Evolutionary conservation across 805 yeast species (phyloP), one percentile per base, ranked within the genome.

Genomic region (Lachancea lanzarotensis): DNA sequence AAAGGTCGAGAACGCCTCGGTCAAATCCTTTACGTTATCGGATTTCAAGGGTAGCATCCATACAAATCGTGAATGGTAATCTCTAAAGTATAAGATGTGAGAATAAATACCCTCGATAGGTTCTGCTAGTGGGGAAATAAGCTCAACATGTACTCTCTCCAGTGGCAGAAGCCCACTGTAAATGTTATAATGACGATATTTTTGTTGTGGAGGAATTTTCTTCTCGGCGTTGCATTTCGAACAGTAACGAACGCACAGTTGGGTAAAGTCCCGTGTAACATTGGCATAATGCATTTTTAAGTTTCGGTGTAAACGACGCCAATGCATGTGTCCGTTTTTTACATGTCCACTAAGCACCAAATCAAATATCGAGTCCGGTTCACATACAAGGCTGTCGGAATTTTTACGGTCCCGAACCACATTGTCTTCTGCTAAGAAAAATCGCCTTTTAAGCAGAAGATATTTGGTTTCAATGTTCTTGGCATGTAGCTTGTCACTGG

Each of bases 41-140:
- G 48, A 53, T 40, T 51, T 54, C 38, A 63, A 45, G 7, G 68
- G 68, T n/a, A 39, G 36, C 18, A 56, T 35, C 68, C 68, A 63
- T 15, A 54, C 53, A 45, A 50, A 62, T 22, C 60, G 45, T 2
- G 66, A 57, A 41, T 50, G 46, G 39, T 56, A 63, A 40, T 63
- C 68, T 42, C 62, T 52, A 26, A 53, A 51, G 39, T 48, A 55
- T 30, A 63, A 40, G 13, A 63, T 49, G 40, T 60, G 56, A 8
- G 64, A 47, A 45, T 56, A 63, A 32, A 46, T 54, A 6, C 54
- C 56, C 36, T 54, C 61, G n/a, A 63, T 56, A 13, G 34, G 29
- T 7, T 19, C 10, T 26, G 42, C 30, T 43, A 58, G 61, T 11
- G 65, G 62, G 31, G 53, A 46, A 30, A 62, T 48, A 2, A 62